These are phyloP conservation scores for Jaltomata sinuosa DNA, from an alignment of 257 asterid species.

Conservation along the genomic window DNA sequence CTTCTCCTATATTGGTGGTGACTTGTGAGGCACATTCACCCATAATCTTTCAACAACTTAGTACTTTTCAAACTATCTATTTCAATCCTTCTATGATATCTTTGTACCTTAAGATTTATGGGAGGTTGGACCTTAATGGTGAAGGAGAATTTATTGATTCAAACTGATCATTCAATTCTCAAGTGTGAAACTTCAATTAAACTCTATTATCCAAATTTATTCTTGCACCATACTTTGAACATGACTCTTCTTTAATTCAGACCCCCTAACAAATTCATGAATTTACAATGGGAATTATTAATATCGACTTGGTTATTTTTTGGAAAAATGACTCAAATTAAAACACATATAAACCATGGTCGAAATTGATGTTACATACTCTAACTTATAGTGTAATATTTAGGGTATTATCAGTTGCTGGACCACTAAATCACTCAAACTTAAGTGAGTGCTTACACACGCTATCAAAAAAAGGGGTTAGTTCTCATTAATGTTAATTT, in stretches of 20 bases:
- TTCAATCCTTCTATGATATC: background rate
- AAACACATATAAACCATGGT: no score
- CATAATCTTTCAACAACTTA: background rate
- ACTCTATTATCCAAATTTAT: background rate
- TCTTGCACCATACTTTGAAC: background rate
- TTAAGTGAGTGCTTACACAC: no score
- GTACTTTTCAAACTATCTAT: background rate
- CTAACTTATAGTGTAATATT: no score
- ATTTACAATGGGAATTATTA: background rate
- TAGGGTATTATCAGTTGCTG: no score
- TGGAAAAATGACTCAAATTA: no score
- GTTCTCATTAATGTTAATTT: no score
- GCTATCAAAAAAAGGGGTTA: no score
- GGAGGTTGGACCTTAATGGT: background rate
- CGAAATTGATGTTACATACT: no score
- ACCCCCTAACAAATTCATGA: background rate
- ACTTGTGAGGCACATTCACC: background rate
- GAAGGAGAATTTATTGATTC: background rate
- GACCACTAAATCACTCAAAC: no score
- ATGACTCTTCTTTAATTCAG: background rate
- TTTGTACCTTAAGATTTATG: background rate
- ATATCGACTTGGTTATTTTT: background rate
- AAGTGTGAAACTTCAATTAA: background rate
- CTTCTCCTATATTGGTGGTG: background rate
- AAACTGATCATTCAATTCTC: background rate